Base-by-base conservation (phyloP, 108 stramenopile genomes). In the Epithemia pelagica region DNA sequence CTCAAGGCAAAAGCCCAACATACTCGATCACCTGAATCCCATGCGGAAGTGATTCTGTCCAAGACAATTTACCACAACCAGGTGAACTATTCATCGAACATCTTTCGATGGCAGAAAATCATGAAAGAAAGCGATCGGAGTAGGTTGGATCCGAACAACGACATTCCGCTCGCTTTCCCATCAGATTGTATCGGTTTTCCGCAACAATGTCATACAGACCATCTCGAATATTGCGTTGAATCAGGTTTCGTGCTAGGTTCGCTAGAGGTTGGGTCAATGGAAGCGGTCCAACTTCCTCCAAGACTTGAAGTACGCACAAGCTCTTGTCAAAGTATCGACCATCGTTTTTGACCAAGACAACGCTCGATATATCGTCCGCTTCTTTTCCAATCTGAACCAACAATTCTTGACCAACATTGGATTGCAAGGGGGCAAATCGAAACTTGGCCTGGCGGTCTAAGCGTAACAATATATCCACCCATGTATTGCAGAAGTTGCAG, bases 151-250 rank as follows among this genome's bases (percentile, higher is more conserved):
- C 37, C 10, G 37, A 46, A 46, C 37, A 55, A 1, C 65, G 52
- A 54, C 65, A 66, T 18, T 53, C 25, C 25, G 53, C 65, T 32
- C 28, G 54, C 8, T 66, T 84, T 31, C 89, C 89, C 85, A 87
- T 76, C 28, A 90, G 62, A 29, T 70, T 65, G 70, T 92, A 92
- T 26, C 91, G 76, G 72, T 89, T 92, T 51, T 89, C 75, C 10
- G 91, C 87, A n/a, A 92, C 91, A 24, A 56, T 66, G 56, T 92
- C 84, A 66, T 92, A 92, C 19, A 89, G 73, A n/a, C 72, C 54
- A 66, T 92, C 84, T 20, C 91, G 67, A n/a, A 89, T 28, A 37
- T 82, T 68, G 32, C 77, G 61, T 19, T 87, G 91, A 23, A 89
- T 73, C 19, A 88, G 22, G 21, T 20, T 64, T 62, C 65, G 71